Percentiles rank a stretch among this genome's conserved stretches.
These are phyloP conservation scores for Liriodendron chinense DNA, from an alignment of 164 flowering plant genomes.

Conservation along the genomic window DNA sequence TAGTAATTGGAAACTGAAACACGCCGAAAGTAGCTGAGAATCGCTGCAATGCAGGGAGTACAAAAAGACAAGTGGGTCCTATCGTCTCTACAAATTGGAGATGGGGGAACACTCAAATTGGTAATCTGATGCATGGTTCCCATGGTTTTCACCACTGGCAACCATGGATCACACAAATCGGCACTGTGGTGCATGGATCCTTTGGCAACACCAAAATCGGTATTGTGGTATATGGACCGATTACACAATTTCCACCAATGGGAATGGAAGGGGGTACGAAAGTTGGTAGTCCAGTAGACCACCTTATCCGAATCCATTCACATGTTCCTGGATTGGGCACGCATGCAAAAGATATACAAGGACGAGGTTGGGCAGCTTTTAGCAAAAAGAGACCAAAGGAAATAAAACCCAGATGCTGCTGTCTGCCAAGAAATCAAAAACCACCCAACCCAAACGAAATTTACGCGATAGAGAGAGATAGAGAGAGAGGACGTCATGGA, in stretches of 20 bases:
- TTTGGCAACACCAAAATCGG: neutral
- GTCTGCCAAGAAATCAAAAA: slow-evolving; percentile 10
- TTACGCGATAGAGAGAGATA: slow-evolving; percentile 4
- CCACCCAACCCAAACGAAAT: neutral
- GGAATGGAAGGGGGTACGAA: neutral
- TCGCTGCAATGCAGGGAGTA: too few species aligned
- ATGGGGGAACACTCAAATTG: neutral
- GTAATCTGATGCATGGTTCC: neutral
- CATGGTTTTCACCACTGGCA: neutral
- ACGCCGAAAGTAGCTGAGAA: too few species aligned
- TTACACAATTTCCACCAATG: neutral
- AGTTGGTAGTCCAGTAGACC: neutral
- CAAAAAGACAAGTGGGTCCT: too few species aligned
- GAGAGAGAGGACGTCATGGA: neutral
- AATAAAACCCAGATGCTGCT: slow-evolving; percentile 6
- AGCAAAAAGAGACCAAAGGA: neutral
- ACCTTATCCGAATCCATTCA: neutral
- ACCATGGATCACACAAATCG: neutral
- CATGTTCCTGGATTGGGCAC: neutral
- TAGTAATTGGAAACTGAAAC: too few species aligned
- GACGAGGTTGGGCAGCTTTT: slow-evolving; percentile 1
- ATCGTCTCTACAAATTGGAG: too few species aligned
- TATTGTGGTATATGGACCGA: neutral
- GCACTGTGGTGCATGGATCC: neutral
- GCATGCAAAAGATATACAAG: neutral